Evolutionary conservation across 331 rosid genomes (phyloP), one percentile per base, ranked within the genome.

Genomic region (Quercus lobata): DNA sequence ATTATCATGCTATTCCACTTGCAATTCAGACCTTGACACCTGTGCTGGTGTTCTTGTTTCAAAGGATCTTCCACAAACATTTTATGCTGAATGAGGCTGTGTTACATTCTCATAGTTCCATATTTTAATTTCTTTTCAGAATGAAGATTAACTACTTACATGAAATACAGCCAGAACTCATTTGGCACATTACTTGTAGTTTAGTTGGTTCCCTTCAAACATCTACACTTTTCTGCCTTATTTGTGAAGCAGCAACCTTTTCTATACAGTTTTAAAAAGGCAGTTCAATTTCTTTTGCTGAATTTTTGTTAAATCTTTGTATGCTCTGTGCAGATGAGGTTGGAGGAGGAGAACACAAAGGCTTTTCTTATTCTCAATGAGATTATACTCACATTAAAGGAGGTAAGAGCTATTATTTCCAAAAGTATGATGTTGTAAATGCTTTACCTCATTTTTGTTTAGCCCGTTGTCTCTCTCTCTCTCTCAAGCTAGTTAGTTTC

Each of bases 331-430:
- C 91, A 91, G 98, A 82, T 82, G 77, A 87, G 83, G 86, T 81
- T 86, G 71, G 98, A 78, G 77, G 94, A 81, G 72, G 98, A 88
- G 73, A 88, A 82, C 81, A 77, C 90, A 21, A 91, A 87, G 88
- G 90, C 86, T 61, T 95, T 95, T 88, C 92, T 89, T 57, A 90
- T 95, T 82, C 96, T 95, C 80, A 95, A 95, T 80, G 98, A 93
- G 85, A 86, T 95, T 75, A 88, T 95, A 84, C 77, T 93, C 80
- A 81, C 92, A 7, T 83, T 91, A 78, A 95, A 95, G 87, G 97
- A 90, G 85, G 98, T 91, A 91, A 88, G 94, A 82, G 22, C 78
- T 54, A n/a, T 8, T 46, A 10, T 24, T 16, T 16, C 9, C 41
- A 66, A 55, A 54, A 62, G 56, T 44, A 37, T 71, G 61, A 74